Conservation (phyloP, 331 rosid species). For the Cydonia oblonga region DNA sequence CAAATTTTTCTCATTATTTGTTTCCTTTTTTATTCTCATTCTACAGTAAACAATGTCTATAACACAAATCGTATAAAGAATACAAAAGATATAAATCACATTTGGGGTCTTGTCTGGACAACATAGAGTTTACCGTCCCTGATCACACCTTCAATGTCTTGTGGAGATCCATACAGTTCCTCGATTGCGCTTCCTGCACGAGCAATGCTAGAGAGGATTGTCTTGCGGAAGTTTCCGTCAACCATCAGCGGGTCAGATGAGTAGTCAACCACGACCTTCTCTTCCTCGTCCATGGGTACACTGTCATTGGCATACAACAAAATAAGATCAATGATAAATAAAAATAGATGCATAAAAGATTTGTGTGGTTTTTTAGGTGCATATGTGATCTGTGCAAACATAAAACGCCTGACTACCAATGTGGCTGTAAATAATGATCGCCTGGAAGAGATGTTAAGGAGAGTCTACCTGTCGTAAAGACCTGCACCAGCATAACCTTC, state of each 20-base stretch:
- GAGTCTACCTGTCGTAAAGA: conserved; percentile 88
- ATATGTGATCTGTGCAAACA: background rate
- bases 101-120: conserved; percentile 95
- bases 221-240: conserved; percentile 52
- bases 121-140: conserved; percentile 79
- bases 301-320: conserved; percentile 21
- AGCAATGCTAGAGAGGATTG: conserved; percentile 78
- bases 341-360: background rate
- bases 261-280: conserved; percentile 71
- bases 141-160: conserved; percentile 92
- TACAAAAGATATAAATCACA: conserved; percentile 34
- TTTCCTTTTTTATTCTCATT: background rate
- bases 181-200: conserved; percentile 82
- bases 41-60: too few species aligned
- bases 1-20: background rate
- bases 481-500: conserved; percentile 99
- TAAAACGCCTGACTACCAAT: background rate
- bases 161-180: conserved; percentile 76
- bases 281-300: conserved; percentile 93
- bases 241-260: conserved; percentile 54
- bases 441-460: background rate
- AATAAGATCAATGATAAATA: background rate
- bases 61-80: background rate
- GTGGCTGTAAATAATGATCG: background rate
- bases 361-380: background rate